phyloP scores from a whole-genome alignment of 441 rosid genomes.

The California macrophylla region DNA sequence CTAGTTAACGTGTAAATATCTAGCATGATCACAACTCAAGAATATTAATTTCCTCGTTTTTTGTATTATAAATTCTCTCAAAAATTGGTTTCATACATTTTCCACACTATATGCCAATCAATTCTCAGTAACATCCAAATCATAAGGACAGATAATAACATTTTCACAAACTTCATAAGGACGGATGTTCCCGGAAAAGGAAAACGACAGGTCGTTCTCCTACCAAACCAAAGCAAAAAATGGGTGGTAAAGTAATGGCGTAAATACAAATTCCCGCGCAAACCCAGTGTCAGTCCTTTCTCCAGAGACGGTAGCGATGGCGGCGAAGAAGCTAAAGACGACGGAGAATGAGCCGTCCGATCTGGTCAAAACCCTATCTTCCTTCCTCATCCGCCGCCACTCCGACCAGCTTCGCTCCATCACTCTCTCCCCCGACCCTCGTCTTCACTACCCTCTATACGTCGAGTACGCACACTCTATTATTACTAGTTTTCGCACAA shows the following conservation, averaged over 20 bases:
- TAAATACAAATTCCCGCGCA: background rate
- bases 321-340: background rate
- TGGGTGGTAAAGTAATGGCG: background rate
- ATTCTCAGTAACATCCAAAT: too few species aligned
- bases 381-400: slow-evolving; percentile 44
- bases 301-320: background rate
- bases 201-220: too few species aligned
- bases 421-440: slow-evolving; percentile 53
- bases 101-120: too few species aligned
- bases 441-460: slow-evolving; percentile 68
- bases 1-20: too few species aligned
- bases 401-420: slow-evolving; percentile 56
- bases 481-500: background rate
- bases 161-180: too few species aligned
- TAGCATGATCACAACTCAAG: too few species aligned
- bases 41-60: too few species aligned
- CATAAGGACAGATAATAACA: too few species aligned
- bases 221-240: too few species aligned
- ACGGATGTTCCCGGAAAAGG: too few species aligned
- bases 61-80: too few species aligned
- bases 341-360: slow-evolving; percentile 22
- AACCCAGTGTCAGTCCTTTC: background rate
- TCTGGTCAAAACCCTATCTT: slow-evolving; percentile 36
- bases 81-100: too few species aligned
- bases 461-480: slow-evolving; percentile 35